Conservation (phyloP, 257 asterid genomes). For the Rubia yunnanensis region DNA sequence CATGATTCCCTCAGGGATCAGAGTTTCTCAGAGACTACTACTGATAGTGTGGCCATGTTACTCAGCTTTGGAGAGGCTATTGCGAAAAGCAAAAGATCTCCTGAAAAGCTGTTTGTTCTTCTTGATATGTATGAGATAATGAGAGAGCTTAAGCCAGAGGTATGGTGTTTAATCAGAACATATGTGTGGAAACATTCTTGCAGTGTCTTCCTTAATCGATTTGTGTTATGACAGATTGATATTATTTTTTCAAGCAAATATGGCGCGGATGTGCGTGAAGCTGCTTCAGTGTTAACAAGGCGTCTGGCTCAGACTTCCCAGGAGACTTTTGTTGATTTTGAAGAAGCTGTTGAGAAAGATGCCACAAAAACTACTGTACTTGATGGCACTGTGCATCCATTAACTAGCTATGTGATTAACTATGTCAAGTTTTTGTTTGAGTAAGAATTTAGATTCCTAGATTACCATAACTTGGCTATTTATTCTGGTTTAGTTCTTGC, state of each 20-base stretch:
- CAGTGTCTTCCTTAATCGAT: background rate
- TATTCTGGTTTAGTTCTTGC: background rate
- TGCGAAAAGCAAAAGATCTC: conserved; percentile 90
- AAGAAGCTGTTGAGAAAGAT: conserved; percentile 96
- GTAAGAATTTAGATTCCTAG: conserved; percentile 33
- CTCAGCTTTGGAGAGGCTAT: conserved; percentile 91
- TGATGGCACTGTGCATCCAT: conserved; percentile 98
- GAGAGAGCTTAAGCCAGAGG: conserved; percentile 90
- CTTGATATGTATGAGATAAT: conserved; percentile 90
- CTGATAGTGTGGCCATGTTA: conserved; percentile 55
- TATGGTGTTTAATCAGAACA: conserved; percentile 11
- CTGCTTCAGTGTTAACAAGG: conserved; percentile 47
- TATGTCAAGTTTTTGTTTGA: conserved; percentile 87
- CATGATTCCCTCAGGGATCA: conserved; percentile 66
- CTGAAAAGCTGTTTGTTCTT: conserved; percentile 88
- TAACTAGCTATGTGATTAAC: conserved; percentile 93
- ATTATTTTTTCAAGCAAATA: conserved; percentile 50
- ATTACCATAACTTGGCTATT: background rate
- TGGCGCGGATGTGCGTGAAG: conserved; percentile 74
- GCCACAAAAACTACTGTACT: conserved; percentile 91
- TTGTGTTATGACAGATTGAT: conserved; percentile 46
- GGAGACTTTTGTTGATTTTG: conserved; percentile 89
- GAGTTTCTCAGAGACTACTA: conserved; percentile 69
- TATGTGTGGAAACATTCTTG: background rate
- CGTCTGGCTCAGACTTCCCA: conserved; percentile 89